Evolutionary conservation across 192 early-diverging fungal genomes (phyloP).

Genomic region (Physocladia obscura): DNA sequence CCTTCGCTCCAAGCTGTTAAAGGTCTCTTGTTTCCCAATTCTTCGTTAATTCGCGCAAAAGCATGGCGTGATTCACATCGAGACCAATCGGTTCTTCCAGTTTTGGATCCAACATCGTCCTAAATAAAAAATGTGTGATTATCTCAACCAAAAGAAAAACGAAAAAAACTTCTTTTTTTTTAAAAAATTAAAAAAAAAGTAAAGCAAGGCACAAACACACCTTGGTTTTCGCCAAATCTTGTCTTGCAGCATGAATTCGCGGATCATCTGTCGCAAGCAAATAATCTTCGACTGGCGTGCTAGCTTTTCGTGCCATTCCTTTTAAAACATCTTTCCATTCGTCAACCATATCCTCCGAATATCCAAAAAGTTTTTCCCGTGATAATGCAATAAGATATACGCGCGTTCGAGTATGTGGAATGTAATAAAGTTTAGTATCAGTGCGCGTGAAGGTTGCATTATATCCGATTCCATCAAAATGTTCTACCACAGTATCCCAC

Average conservation of each 20-base stretch:
- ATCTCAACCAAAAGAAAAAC: too few species aligned
- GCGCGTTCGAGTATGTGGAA: conserved; percentile 48
- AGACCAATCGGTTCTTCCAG: conserved; percentile 37
- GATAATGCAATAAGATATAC: conserved; percentile 44
- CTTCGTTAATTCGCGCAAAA: conserved; percentile 34
- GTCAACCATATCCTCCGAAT: conserved; percentile 6
- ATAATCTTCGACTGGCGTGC: conserved; percentile 44
- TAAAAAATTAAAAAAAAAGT: background rate
- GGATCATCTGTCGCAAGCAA: conserved; percentile 45
- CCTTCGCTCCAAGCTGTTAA: conserved; percentile 46
- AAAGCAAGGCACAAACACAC: background rate
- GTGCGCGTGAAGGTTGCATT: conserved; percentile 18
- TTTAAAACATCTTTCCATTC: conserved; percentile 35
- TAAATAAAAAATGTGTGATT: too few species aligned
- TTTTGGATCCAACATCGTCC: conserved; percentile 9
- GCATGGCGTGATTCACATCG: conserved; percentile 46
- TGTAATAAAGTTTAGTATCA: conserved; percentile 51
- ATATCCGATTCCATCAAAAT: conserved; percentile 34
- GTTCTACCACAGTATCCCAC: conserved; percentile 33
- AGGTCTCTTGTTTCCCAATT: conserved; percentile 39
- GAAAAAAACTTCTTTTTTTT: too few species aligned
- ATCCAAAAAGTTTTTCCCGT: background rate
- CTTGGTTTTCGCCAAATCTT: conserved; percentile 21
- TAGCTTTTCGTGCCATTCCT: conserved; percentile 28
- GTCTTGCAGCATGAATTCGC: conserved; percentile 37